A percentile compares a stretch with the other conserved stretches of the same genome.
Conservation (phyloP, 192 early-diverging fungal species). For the Backusella westeae region DNA sequence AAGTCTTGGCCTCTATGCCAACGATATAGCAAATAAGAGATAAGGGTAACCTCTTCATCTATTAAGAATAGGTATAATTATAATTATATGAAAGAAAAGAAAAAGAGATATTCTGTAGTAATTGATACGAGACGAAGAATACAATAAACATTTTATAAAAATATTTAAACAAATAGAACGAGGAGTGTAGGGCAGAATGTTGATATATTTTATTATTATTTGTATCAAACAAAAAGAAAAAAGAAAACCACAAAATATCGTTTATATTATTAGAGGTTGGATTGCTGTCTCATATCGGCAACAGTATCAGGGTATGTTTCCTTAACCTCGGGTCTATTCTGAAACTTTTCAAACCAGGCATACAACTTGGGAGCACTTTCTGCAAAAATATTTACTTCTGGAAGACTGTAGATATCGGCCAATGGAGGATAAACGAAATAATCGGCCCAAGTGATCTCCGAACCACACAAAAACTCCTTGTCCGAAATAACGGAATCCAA, state of each 20-base stretch:
- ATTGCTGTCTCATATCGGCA: slow-evolving; percentile 17
- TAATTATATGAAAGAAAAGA: too few relatives aligned
- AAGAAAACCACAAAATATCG: background rate
- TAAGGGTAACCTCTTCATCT: background rate
- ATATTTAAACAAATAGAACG: background rate
- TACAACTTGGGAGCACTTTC: slow-evolving; percentile 20
- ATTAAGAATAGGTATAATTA: slow-evolving; percentile 39
- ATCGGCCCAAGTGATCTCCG: slow-evolving; percentile 38
- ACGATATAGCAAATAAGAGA: background rate
- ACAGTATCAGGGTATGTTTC: slow-evolving; percentile 31
- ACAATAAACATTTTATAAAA: background rate
- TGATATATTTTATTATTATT: background rate
- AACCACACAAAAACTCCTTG: slow-evolving; percentile 21
- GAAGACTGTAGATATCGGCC: slow-evolving; percentile 27
- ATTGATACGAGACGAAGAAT: background rate
- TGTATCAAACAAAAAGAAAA: background rate
- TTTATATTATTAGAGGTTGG: background rate
- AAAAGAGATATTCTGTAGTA: background rate
- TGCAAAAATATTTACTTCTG: slow-evolving; percentile 15
- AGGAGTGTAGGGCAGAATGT: background rate
- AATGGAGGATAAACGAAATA: slow-evolving; percentile 33
- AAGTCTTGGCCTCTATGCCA: slow-evolving; percentile 24
- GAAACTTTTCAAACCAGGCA: slow-evolving; percentile 29
- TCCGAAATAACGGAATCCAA: slow-evolving; percentile 10
- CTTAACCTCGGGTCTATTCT: slow-evolving; percentile 13